These are phyloP conservation scores for Diplotaxis tenuifolia DNA, from an alignment of 345 rosid species.

Conservation along the genomic window DNA sequence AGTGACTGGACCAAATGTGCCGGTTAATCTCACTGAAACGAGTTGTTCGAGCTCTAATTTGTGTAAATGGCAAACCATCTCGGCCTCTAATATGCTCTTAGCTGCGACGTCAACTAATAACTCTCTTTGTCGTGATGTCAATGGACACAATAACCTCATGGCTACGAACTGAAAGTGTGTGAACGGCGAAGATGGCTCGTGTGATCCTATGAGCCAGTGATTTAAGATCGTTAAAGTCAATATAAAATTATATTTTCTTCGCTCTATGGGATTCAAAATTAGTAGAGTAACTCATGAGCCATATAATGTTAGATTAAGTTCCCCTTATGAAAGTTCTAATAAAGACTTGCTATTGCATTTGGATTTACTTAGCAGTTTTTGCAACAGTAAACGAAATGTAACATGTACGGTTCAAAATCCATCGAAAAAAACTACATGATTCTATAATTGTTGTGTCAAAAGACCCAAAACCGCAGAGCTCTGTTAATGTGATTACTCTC, in stretches of 20 bases:
- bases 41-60: conserved; percentile 47
- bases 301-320: neutral
- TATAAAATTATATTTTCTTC: neutral
- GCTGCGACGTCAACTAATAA: conserved; percentile 47
- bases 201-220: conserved; percentile 78
- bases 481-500: too few species aligned
- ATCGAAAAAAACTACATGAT: neutral
- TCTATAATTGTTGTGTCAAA: neutral
- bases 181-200: conserved; percentile 40
- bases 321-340: neutral
- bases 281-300: neutral
- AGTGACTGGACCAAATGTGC: conserved; percentile 39
- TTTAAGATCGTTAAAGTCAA: conserved; percentile 68
- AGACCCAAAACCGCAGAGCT: neutral
- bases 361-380: neutral
- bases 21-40: conserved; percentile 40
- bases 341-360: neutral
- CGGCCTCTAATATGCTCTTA: conserved; percentile 84
- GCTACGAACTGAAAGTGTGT: conserved; percentile 56
- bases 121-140: conserved; percentile 71
- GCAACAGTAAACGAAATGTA: neutral
- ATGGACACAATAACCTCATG: conserved; percentile 41
- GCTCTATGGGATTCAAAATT: neutral
- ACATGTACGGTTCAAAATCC: neutral
- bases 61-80: conserved; percentile 54